Conservation (phyloP, 768 basidiomycete species). For the Cystofilobasidium bisporidii region DNA sequence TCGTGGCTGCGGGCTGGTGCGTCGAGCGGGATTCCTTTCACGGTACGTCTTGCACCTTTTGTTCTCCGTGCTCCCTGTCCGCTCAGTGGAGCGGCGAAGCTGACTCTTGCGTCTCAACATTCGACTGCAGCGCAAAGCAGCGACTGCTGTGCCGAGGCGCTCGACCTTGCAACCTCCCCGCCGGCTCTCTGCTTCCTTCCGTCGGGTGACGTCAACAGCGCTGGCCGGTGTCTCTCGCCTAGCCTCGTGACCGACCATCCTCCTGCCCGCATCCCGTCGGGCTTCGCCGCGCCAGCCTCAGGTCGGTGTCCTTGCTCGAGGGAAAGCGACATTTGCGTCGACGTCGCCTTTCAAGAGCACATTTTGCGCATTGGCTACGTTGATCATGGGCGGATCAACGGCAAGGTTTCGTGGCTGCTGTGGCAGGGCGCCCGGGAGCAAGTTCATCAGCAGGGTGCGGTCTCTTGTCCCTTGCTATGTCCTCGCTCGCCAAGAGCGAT, state of each 20-base stretch:
- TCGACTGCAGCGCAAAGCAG: background rate
- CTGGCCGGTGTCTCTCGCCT: background rate
- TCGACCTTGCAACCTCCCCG: background rate
- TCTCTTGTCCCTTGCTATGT: background rate
- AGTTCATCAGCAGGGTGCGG: constrained; percentile 3
- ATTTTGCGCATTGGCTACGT: constrained; percentile 10
- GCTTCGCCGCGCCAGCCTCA: background rate
- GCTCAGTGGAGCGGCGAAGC: too few relatives aligned
- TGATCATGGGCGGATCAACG: background rate
- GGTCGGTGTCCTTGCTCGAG: background rate
- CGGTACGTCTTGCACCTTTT: background rate
- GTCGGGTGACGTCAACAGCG: background rate
- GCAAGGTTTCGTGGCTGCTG: constrained; percentile 3
- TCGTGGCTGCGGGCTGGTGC: constrained; percentile 17
- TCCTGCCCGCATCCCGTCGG: too few relatives aligned
- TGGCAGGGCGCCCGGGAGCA: constrained; percentile 18
- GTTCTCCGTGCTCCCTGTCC: too few relatives aligned
- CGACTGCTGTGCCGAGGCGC: background rate
- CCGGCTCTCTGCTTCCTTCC: constrained; percentile 1
- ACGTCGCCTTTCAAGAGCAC: constrained; percentile 1
- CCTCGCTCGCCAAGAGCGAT: background rate
- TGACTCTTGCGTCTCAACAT: too few relatives aligned
- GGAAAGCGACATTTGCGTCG: constrained; percentile 7
- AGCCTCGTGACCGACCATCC: constrained; percentile 12
- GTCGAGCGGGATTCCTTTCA: constrained; percentile 2